Evolutionary conservation across 441 rosid genomes (phyloP), one percentile per base, ranked within the genome.

Genomic region (Erodium moschatum): DNA sequence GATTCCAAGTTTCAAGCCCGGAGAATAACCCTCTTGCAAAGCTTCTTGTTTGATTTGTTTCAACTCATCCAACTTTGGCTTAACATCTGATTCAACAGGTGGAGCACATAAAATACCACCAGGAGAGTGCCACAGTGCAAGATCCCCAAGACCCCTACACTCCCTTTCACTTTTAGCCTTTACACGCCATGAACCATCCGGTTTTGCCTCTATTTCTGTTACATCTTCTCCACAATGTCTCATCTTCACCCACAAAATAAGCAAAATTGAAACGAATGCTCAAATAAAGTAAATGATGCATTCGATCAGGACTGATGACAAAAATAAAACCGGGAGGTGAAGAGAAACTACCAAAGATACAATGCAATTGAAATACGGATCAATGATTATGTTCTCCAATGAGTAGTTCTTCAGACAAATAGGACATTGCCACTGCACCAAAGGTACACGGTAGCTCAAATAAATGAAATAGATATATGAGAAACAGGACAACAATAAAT

Each of bases 181-280:
- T 13, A 81, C 97, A 69, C 95, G 97, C 99, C 99, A 95, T 69
- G 91, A 90, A 75, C 98, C 97, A 81, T 95, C 97, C 76, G 96
- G 96, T 81, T 90, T 92, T 78, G 92, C 82, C 85, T 92, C 97
- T 74, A 92, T 83, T 72, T 92, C 99, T 4, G 97, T 79, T 62
- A 85, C 79, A 67, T 95, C 99, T 83, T 92, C 97, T 61, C 88
- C 88, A 72, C 93, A 95, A 78, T 83, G 80, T 76, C 75, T 78
- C 99, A 92, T 90, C 99, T 95, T 80, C 35, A 66, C 64, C 66
- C 72, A 11, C 12, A 44, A 70, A 65, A 24, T 70, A 58, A n/a
- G 10, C 50, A 20, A 68, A 0, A 7, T 31, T 42, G 21, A 63
- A 13, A 40, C 21, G 5, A 27, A 12, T 13, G 35, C 24, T 11